Conservation (phyloP, 805 yeast genomes). For the Pichia nanzhaoensis region DNA sequence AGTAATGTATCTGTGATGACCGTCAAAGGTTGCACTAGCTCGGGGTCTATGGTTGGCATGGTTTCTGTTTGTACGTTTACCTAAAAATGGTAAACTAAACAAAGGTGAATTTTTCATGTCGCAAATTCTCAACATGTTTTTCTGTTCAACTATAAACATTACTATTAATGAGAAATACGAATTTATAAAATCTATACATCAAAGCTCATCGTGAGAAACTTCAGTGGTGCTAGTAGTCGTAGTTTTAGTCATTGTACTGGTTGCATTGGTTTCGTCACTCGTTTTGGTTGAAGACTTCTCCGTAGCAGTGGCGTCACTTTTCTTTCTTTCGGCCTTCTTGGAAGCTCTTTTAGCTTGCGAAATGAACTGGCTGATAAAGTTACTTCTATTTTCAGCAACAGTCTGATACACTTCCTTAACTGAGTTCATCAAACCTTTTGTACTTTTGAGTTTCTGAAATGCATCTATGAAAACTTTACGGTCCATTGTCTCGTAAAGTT, state of each 20-base stretch:
- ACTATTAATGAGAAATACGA: not conserved
- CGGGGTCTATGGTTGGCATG: constrained; percentile 29
- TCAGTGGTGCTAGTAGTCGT: not conserved
- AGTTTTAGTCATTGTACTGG: not conserved
- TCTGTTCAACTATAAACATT: not conserved
- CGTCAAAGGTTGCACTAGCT: constrained; percentile 28
- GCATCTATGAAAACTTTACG: constrained; percentile 26
- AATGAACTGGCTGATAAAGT: constrained; percentile 19
- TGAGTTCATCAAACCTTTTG: constrained; percentile 15
- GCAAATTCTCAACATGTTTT: not conserved
- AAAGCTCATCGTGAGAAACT: constrained; percentile 9
- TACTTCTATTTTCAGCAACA: constrained; percentile 27
- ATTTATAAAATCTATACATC: not conserved
- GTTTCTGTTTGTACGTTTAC: not conserved
- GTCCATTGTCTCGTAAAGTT: constrained; percentile 4
- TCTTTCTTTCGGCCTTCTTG: constrained; percentile 15
- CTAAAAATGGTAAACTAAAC: no score
- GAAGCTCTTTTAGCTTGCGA: not conserved
- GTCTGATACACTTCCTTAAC: constrained; percentile 17
- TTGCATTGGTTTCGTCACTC: not conserved
- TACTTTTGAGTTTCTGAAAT: constrained; percentile 25
- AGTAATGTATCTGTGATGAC: constrained; percentile 29
- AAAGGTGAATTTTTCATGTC: no score
- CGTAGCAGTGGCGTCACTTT: not conserved
- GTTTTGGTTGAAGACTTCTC: constrained; percentile 13